phyloP scores from a whole-genome alignment of 192 early-diverging fungal genomes.

The Backusella psychrophila region DNA sequence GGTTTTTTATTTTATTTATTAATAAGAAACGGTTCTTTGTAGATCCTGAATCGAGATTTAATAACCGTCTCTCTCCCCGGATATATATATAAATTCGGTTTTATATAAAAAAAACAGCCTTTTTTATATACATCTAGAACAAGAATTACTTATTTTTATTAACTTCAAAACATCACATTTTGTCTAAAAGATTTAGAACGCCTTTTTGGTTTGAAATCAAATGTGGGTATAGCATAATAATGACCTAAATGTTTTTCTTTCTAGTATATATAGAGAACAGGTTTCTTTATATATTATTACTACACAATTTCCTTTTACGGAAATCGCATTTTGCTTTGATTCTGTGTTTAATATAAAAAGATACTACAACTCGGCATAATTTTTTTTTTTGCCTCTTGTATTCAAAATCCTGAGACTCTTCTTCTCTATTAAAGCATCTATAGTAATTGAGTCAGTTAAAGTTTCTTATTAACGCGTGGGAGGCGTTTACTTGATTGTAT shows the following conservation, averaged over 20 bases:
- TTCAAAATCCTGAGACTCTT: too few species aligned
- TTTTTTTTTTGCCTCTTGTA: background rate
- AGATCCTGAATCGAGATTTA: background rate
- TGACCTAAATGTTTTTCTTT: background rate
- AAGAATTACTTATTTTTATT: too few species aligned
- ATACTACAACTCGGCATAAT: background rate
- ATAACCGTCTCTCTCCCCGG: background rate
- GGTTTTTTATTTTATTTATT: too few species aligned
- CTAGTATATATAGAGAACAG: background rate
- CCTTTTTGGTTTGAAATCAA: background rate
- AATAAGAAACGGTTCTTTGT: background rate
- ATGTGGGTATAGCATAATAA: background rate
- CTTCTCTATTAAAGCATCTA: too few species aligned
- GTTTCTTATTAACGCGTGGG: too few species aligned
- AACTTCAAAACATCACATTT: background rate
- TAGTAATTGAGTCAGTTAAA: too few species aligned
- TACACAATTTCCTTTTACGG: background rate
- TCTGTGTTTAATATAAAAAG: background rate
- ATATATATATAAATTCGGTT: background rate
- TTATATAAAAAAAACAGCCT: background rate
- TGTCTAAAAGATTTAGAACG: background rate
- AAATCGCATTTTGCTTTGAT: background rate
- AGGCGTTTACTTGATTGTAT: background rate
- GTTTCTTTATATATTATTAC: background rate
- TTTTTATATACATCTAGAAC: background rate